Evolutionary conservation across 2,329 filamentous ascomycete species (phyloP).

Genomic region (Colletotrichum sp.): DNA sequence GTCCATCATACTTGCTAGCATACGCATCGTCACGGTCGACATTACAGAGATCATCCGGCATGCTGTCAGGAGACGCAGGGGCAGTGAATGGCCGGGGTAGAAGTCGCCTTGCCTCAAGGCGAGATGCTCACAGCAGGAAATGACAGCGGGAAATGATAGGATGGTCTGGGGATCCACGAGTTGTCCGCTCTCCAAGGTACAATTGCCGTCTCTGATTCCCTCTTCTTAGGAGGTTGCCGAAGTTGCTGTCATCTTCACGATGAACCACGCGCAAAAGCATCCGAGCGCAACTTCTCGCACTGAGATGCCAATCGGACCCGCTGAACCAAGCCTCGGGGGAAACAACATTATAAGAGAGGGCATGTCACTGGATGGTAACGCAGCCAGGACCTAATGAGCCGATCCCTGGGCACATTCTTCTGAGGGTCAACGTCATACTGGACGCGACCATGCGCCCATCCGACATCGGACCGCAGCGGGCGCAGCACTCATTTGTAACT

Average conservation of each 20-base stretch:
- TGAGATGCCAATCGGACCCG: background rate
- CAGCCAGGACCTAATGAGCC: background rate
- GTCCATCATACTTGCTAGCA: background rate
- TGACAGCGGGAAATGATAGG: too few relatives aligned
- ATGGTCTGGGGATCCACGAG: too few relatives aligned
- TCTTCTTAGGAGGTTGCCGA: background rate
- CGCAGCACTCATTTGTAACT: background rate
- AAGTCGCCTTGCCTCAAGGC: background rate
- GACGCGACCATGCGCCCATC: background rate
- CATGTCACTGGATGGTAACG: background rate
- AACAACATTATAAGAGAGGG: background rate
- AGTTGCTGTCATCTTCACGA: background rate
- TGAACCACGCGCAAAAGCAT: too few relatives aligned
- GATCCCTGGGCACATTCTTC: background rate
- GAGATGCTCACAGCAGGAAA: background rate
- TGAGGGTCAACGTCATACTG: background rate
- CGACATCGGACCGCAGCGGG: fast-evolving
- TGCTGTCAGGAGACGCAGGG: fast-evolving
- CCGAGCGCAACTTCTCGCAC: too few relatives aligned
- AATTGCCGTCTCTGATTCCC: too few relatives aligned
- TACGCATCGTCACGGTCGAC: fast-evolving
- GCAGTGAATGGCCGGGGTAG: background rate
- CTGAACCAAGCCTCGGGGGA: background rate
- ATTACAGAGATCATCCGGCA: background rate
- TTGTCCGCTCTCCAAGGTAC: too few relatives aligned